Conservation (phyloP, 305 asterid species). For the Plantago coronopus region DNA sequence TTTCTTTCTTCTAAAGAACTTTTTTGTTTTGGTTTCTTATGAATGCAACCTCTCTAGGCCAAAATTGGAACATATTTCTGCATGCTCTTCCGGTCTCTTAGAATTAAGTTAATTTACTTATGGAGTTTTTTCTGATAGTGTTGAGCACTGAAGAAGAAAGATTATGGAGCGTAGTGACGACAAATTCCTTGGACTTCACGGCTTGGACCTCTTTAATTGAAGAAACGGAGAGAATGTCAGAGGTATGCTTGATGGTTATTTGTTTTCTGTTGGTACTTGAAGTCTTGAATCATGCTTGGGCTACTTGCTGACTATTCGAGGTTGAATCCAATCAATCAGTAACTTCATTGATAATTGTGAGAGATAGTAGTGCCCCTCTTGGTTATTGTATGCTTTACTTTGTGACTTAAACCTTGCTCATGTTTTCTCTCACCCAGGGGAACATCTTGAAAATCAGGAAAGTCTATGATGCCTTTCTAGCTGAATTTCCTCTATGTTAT, state of each 20-base stretch:
- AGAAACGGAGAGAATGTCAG: constrained; percentile 84
- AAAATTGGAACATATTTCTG: not conserved
- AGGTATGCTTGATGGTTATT: constrained; percentile 46
- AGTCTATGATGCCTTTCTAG: constrained; percentile 86
- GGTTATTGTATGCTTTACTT: constrained; percentile 9
- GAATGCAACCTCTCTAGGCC: not conserved
- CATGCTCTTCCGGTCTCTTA: not conserved
- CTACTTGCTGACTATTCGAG: not conserved
- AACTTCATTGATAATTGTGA: not conserved
- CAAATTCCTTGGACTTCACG: constrained; percentile 80
- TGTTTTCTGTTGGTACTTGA: constrained; percentile 3
- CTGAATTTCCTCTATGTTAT: constrained; percentile 93
- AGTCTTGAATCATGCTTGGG: not conserved
- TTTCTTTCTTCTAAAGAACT: too few relatives aligned
- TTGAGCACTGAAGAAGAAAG: constrained; percentile 90
- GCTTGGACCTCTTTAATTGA: constrained; percentile 95
- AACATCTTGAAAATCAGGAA: constrained; percentile 70
- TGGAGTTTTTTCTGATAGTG: constrained; percentile 41
- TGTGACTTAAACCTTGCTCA: constrained; percentile 1
- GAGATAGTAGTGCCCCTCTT: constrained; percentile 4
- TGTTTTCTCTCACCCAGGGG: constrained; percentile 40
- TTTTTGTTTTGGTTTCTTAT: not conserved
- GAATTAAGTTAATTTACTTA: constrained; percentile 8
- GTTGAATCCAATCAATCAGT: too few relatives aligned
- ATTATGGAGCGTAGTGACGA: constrained; percentile 84